Evolutionary conservation across 495 filamentous ascomycete species (phyloP), one percentile per base, ranked within the genome.

Genomic region (Lindgomyces ingoldianus): DNA sequence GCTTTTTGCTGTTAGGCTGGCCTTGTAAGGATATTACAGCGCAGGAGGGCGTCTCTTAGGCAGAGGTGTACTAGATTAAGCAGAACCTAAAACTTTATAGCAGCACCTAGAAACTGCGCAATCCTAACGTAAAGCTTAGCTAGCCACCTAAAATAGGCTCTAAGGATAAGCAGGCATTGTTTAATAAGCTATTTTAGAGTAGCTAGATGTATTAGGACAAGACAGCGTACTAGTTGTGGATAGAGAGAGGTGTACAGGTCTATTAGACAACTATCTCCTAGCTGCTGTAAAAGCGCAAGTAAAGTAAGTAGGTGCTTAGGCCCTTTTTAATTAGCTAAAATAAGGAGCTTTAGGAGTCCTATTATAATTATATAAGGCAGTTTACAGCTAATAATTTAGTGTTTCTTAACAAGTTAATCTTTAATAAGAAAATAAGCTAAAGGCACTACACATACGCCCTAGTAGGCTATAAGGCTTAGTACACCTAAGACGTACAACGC

Each of bases 361-460:
- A 39, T 39, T 14, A 14, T 14, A 39, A 14, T 6, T 39, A 14
- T 14, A 39, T 39, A 14, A 39, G 33, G 33, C 33, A 39, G 33
- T 39, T 39, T 14, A 14, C 14, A 6, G 33, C 33, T 14, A 14
- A 6, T 14, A 51, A 64, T 42, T 41, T 51, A 45, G 24, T 58
- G 44, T 58, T 46, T 48, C 21, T 48, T 33, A 12, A 46, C 19
- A n/a, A 58, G 24, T 58, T 12, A 4, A 58, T 47, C 22, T 48
- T 58, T 24, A 58, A 58, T 19, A 24, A 58, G 55, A 58, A 58
- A 18, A 47, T 21, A 47, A 39, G 55, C 3, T 58, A 39, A 41
- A 22, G 55, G 42, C 55, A 58, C 24, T 4, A 58, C 10, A 26
- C 55, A 2, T 58, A 58, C 25, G 41, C 21, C 2, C 55, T 41